A percentile compares a stretch with the other conserved stretches of the same genome.
phyloP scores from a whole-genome alignment of 2,329 filamentous ascomycete species.

The Pestalotiopsis sp. region DNA sequence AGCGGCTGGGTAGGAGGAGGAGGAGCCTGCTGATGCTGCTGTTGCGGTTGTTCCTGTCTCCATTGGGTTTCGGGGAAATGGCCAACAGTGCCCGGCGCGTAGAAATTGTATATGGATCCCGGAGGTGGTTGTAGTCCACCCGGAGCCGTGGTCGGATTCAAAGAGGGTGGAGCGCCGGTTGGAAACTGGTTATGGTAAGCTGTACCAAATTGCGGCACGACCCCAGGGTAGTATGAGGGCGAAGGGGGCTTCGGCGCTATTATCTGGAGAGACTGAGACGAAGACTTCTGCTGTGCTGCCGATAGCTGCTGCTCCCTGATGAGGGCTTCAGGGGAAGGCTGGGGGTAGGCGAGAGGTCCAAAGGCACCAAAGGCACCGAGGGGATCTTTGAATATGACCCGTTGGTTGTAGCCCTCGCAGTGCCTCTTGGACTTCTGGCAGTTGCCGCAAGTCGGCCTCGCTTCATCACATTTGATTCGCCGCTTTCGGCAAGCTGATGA shows the following conservation, averaged over 20 bases:
- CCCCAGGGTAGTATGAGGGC: constrained; percentile 35
- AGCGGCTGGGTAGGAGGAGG: too few relatives aligned
- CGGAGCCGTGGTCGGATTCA: constrained; percentile 26
- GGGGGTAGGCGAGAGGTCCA: constrained; percentile 48
- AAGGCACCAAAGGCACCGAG: constrained; percentile 58
- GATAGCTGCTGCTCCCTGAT: constrained; percentile 47
- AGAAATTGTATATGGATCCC: constrained; percentile 30
- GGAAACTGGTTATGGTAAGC: constrained; percentile 36
- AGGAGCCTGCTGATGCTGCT: constrained; percentile 14
- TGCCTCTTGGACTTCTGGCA: constrained; percentile 84
- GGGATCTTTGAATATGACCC: constrained; percentile 79
- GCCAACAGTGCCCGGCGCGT: constrained; percentile 31
- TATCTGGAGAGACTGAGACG: constrained; percentile 42
- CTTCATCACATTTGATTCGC: constrained; percentile 96
- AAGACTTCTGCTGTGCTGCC: constrained; percentile 40
- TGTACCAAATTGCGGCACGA: constrained; percentile 30
- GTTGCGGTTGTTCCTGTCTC: constrained; percentile 20
- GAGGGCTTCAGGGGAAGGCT: constrained; percentile 47
- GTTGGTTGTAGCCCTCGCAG: constrained; percentile 83
- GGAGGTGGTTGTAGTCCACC: constrained; percentile 22
- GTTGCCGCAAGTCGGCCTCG: constrained; percentile 79
- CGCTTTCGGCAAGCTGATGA: constrained; percentile 81
- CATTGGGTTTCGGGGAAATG: constrained; percentile 29
- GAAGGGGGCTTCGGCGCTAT: constrained; percentile 57
- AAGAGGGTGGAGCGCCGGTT: constrained; percentile 25